A percentile compares a stretch with the other conserved stretches of the same genome.
Evolutionary conservation across 305 asterid genomes (phyloP).

Genomic region (Fraxinus dipetala): DNA sequence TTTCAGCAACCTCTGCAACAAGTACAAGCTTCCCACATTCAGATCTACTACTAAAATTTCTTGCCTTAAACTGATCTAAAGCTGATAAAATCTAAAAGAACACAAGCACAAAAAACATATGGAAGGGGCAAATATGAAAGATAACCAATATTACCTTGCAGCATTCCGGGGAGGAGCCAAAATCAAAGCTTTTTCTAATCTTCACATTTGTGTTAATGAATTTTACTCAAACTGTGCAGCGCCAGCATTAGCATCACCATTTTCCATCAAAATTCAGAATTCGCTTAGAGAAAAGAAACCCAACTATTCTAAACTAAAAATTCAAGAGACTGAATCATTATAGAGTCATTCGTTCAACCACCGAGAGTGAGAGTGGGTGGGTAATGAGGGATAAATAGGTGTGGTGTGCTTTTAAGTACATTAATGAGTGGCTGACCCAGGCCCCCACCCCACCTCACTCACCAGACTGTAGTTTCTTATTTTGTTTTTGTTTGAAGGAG

Average conservation of each 20-base stretch:
- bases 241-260: conserved; percentile 32
- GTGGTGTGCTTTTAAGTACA: not conserved
- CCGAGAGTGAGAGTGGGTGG: conserved; percentile 16
- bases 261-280: conserved; percentile 30
- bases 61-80: not conserved
- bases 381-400: not conserved
- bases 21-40: conserved; percentile 26
- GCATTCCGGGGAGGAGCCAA: conserved; percentile 27
- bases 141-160: conserved; percentile 35
- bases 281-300: conserved; percentile 11
- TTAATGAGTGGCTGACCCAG: not conserved
- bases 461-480: not conserved
- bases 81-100: not conserved
- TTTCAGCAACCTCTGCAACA: conserved; percentile 20
- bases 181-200: conserved; percentile 28
- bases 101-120: not conserved
- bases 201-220: conserved; percentile 23
- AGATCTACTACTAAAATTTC: conserved; percentile 33
- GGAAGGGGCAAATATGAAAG: not conserved
- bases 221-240: not conserved
- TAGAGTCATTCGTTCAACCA: conserved; percentile 28
- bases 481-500: not conserved
- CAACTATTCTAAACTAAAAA: conserved; percentile 1
- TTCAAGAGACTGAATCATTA: conserved; percentile 20
- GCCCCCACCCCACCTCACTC: not conserved